phyloP scores from a whole-genome alignment of 2,329 filamentous ascomycete genomes.

The Macrophomina pseudophaseolina region DNA sequence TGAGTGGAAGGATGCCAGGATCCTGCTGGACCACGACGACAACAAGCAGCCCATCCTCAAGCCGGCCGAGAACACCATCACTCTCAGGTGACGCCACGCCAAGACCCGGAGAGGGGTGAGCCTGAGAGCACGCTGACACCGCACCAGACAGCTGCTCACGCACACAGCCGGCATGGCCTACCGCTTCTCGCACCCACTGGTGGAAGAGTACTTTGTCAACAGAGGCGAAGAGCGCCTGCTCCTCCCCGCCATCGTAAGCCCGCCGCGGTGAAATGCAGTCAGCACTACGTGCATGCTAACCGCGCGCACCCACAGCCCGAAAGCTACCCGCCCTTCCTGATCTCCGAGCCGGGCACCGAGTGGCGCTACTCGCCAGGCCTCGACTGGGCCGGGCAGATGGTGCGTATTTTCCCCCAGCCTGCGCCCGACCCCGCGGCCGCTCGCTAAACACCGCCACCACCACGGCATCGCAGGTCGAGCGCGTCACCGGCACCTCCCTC shows the following conservation, averaged over 20 bases:
- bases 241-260: background rate
- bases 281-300: too few relatives aligned
- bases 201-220: conserved; percentile 4
- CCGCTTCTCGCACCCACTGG: conserved; percentile 30
- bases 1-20: conserved; percentile 35
- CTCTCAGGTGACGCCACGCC: background rate
- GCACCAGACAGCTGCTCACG: conserved; percentile 31
- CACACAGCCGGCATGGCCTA: conserved; percentile 36
- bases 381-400: conserved; percentile 31
- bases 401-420: too few relatives aligned
- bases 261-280: background rate
- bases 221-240: background rate
- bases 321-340: conserved; percentile 30
- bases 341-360: conserved; percentile 35
- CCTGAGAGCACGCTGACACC: too few relatives aligned
- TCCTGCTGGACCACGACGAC: conserved; percentile 33
- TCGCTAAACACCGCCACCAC: too few relatives aligned
- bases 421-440: too few relatives aligned
- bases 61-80: background rate
- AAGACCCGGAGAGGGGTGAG: too few relatives aligned
- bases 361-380: conserved; percentile 33
- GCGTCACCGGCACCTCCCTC: conserved; percentile 31
- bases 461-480: conserved; percentile 29
- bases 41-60: conserved; percentile 33
- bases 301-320: conserved; percentile 21